Base-by-base conservation (phyloP, 2,329 filamentous ascomycete genomes). In the Penicillium sp. region DNA sequence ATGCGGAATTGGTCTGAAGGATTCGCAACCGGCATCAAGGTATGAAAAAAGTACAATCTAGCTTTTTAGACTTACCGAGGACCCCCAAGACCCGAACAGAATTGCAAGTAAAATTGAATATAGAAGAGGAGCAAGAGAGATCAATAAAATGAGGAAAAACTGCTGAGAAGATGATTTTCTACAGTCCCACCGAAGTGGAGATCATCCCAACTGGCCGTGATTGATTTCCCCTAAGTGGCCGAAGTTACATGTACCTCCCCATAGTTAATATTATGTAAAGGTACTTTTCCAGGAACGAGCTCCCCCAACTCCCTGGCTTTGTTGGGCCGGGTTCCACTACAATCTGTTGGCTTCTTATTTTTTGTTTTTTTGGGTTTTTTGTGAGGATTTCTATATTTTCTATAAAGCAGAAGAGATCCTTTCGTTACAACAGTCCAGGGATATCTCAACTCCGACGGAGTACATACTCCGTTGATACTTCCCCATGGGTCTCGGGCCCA, bases 281-380 rank as follows among this genome's bases (percentile, higher is more conserved):
- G 58, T 62, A 62, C 61, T 17, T 60, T 16, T 2, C 55, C 58
- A 55, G 51, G 48, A 44, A 55, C 50, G 11, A 7, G 40, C 36
- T 52, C 54, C 61, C 65, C 60, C 65, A 65, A 66, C 62, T 65
- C 54, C 52, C 53, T 49, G 44, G 53, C 58, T 66, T 63, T 67
- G 65, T 67, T 67, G 65, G 63, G 65, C 64, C 60, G 55, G 50
- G 55, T 50, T 60, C 56, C 62, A 66, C 63, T 55, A 50, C 49
- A 47, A 50, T 50, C 22, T 25, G 31, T 25, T 30, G 52, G 50
- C 48, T 41, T 33, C 22, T 10, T 30, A 19, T 40, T 55, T 48
- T 53, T 36, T 56, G 14, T 37, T 44, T 17, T n/a, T 36, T 22
- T 42, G 17, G 4, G 16, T 28, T 33, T 28, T 30, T n/a, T 6